Percentiles rank a stretch among this genome's conserved stretches.
These are phyloP conservation scores for Galerina sulciceps DNA, from an alignment of 768 basidiomycete genomes.

Conservation along the genomic window DNA sequence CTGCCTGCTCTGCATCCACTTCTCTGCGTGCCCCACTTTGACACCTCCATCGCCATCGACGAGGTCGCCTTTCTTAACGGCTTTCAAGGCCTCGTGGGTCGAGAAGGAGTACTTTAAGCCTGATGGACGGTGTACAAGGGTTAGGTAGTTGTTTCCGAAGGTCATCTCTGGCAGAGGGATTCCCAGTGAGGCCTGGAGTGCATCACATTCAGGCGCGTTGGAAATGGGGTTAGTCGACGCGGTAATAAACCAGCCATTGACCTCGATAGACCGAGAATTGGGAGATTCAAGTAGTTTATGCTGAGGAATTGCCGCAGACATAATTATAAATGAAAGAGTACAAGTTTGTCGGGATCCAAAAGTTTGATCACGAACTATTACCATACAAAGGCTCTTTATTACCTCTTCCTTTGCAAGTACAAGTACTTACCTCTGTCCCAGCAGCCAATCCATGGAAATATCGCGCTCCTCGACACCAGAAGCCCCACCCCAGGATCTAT, in stretches of 20 bases:
- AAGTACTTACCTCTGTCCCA: background rate
- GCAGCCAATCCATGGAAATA: conserved; percentile 35
- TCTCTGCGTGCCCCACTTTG: conserved; percentile 92
- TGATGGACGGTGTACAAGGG: conserved; percentile 64
- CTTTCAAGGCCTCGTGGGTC: conserved; percentile 66
- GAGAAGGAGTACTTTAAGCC: conserved; percentile 72
- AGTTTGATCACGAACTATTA: background rate
- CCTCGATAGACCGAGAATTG: conserved; percentile 69
- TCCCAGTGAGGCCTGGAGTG: conserved; percentile 62
- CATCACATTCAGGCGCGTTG: conserved; percentile 75
- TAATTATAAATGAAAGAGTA: conserved; percentile 26
- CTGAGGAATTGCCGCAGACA: conserved; percentile 54
- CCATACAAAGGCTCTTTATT: background rate
- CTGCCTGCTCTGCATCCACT: conserved; percentile 91
- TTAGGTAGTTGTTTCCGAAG: conserved; percentile 83
- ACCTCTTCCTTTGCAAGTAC: background rate
- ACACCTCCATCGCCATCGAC: conserved; percentile 87
- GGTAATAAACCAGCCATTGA: conserved; percentile 71
- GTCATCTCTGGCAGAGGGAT: conserved; percentile 97
- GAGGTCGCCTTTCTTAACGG: conserved; percentile 78
- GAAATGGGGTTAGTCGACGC: conserved; percentile 80
- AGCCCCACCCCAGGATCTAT: conserved; percentile 80
- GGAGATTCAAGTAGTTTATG: conserved; percentile 74
- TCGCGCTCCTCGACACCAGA: conserved; percentile 73
- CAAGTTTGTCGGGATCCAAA: conserved; percentile 21